These are phyloP conservation scores for Fusarium oligoseptatum DNA, from an alignment of 2,329 filamentous ascomycete species.

Conservation along the genomic window DNA sequence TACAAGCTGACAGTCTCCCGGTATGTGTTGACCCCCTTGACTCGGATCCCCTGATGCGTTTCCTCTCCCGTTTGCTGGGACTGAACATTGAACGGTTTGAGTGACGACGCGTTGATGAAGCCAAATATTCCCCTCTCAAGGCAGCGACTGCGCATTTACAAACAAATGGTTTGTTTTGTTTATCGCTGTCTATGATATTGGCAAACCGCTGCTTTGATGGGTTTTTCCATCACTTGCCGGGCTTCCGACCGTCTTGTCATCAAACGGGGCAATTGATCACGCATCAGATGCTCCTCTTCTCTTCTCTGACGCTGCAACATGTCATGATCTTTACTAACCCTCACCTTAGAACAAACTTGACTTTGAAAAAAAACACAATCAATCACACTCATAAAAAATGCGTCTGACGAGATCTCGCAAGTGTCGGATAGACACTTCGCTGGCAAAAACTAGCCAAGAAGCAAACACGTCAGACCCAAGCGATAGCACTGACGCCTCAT, in stretches of 20 bases:
- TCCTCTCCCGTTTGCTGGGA: background rate
- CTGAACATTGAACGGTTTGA: background rate
- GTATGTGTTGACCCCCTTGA: background rate
- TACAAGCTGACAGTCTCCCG: background rate
- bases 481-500: background rate
- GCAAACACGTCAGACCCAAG: background rate
- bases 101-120: background rate
- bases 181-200: background rate
- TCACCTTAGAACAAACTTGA: background rate
- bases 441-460: background rate
- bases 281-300: background rate
- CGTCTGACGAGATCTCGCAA: background rate
- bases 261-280: background rate
- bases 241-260: slow-evolving; percentile 1
- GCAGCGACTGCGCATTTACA: background rate
- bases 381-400: background rate
- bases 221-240: background rate
- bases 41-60: background rate
- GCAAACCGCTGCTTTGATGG: background rate
- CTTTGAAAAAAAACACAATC: background rate
- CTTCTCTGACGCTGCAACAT: background rate
- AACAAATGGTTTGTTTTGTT: background rate
- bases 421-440: background rate
- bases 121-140: background rate
- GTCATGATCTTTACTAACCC: background rate